Conservation (phyloP, 208 protist species). For the Leishmania arabica region DNA sequence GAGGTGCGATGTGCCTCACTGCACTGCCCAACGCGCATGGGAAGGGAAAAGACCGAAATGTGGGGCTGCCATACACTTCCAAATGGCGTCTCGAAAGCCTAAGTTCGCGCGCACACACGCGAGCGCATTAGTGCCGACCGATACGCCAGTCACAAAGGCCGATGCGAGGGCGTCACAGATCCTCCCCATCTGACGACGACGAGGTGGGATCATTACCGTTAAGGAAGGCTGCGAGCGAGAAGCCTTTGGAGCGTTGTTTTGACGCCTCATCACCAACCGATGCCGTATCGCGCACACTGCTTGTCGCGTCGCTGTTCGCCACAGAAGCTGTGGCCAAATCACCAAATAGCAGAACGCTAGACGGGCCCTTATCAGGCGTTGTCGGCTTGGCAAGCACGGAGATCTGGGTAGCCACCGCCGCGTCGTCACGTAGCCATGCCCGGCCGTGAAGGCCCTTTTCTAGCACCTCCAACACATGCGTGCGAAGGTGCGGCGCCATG, state of each 20-base stretch:
- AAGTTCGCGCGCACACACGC: not conserved
- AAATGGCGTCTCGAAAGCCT: not conserved
- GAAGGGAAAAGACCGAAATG: not conserved
- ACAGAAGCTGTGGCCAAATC: not conserved
- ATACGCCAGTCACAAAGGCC: not conserved
- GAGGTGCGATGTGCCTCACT: not conserved
- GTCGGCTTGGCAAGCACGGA: conserved; percentile 22
- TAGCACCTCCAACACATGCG: conserved; percentile 44
- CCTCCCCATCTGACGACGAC: conserved; percentile 9
- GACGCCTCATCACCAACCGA: not conserved
- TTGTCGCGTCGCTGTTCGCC: not conserved
- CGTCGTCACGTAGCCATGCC: conserved; percentile 29
- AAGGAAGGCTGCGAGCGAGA: conserved; percentile 29
- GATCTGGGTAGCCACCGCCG: conserved; percentile 8
- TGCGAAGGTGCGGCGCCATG: conserved; percentile 52
- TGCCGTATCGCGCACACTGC: not conserved
- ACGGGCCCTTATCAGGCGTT: conserved; percentile 23
- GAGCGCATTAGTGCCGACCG: not conserved
- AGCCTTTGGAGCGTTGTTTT: not conserved
- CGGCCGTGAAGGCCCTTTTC: conserved; percentile 49
- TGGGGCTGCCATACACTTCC: not conserved
- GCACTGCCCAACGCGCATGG: not conserved
- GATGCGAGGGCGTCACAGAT: not conserved
- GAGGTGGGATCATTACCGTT: not conserved
- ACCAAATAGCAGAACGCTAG: conserved; percentile 30